Conservation (phyloP, 805 yeast genomes). For the Wickerhamiella occidentalis region DNA sequence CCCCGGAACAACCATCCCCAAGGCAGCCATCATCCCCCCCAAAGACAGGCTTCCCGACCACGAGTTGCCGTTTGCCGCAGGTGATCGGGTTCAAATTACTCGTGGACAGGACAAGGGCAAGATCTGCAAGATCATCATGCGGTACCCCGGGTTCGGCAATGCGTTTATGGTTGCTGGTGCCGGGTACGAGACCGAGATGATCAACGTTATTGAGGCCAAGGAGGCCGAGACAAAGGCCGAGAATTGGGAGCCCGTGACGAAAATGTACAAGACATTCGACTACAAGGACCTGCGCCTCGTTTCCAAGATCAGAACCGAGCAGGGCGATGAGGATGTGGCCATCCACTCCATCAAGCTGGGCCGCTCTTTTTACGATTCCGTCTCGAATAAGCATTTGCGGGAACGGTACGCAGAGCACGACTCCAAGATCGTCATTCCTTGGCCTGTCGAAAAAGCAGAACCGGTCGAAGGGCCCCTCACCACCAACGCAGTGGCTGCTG, state of each 20-base stretch:
- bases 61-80: constrained; percentile 22
- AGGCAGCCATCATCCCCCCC: constrained; percentile 17
- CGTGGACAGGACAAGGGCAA: constrained; percentile 62
- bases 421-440: constrained; percentile 62
- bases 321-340: constrained; percentile 60
- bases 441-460: constrained; percentile 58
- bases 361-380: constrained; percentile 62
- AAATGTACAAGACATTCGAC: constrained; percentile 53
- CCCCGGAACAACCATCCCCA: constrained; percentile 18
- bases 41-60: constrained; percentile 15
- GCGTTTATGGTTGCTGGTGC: constrained; percentile 53
- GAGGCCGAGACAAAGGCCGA: constrained; percentile 34
- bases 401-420: constrained; percentile 64
- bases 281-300: constrained; percentile 58
- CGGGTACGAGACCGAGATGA: constrained; percentile 48
- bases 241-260: constrained; percentile 58
- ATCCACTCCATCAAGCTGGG: constrained; percentile 59
- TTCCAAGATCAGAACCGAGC: constrained; percentile 58
- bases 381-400: constrained; percentile 62
- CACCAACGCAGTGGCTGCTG: constrained; percentile 44
- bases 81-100: constrained; percentile 23
- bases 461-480: constrained; percentile 46
- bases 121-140: constrained; percentile 47
- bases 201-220: constrained; percentile 67
- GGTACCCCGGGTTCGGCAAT: constrained; percentile 48